Evolutionary conservation across 805 yeast species (phyloP).

Genomic region (Millerago galiae): DNA sequence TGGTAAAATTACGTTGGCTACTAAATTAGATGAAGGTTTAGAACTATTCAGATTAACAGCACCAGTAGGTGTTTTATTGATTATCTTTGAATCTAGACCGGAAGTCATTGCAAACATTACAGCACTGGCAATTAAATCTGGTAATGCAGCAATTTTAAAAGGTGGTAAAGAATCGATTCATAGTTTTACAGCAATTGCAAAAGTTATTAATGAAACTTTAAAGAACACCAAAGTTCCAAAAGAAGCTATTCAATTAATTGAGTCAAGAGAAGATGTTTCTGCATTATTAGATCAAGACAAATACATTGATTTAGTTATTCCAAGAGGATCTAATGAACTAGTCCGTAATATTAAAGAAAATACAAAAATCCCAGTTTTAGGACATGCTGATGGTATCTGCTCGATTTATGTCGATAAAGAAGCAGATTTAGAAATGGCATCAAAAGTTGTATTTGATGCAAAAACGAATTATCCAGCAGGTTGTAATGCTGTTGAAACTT

Average conservation of each 20-base stretch:
- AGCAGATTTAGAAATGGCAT: conserved; percentile 75
- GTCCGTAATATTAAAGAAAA: conserved; percentile 79
- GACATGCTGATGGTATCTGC: conserved; percentile 98
- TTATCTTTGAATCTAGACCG: conserved; percentile 94
- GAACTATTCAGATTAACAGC: conserved; percentile 78
- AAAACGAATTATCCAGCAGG: conserved; percentile 98
- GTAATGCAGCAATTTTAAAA: conserved; percentile 92
- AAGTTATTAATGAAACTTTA: conserved; percentile 57
- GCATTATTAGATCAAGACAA: conserved; percentile 79
- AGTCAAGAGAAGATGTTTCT: conserved; percentile 85
- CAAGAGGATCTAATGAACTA: conserved; percentile 93
- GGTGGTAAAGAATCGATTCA: conserved; percentile 93
- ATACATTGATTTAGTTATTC: conserved; percentile 91
- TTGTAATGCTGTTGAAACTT: conserved; percentile 93
- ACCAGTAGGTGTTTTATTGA: conserved; percentile 89
- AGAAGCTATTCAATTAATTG: conserved; percentile 78
- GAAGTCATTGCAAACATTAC: conserved; percentile 98
- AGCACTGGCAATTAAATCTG: conserved; percentile 91
- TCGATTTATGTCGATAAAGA: conserved; percentile 75
- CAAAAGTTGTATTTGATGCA: conserved; percentile 70
- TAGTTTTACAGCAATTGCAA: conserved; percentile 79
- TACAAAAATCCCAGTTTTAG: conserved; percentile 94
- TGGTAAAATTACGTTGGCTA: conserved; percentile 79
- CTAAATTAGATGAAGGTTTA: conserved; percentile 84
- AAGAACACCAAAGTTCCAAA: conserved; percentile 63